phyloP scores from a whole-genome alignment of 495 filamentous ascomycete genomes.

The Collariella sp. region DNA sequence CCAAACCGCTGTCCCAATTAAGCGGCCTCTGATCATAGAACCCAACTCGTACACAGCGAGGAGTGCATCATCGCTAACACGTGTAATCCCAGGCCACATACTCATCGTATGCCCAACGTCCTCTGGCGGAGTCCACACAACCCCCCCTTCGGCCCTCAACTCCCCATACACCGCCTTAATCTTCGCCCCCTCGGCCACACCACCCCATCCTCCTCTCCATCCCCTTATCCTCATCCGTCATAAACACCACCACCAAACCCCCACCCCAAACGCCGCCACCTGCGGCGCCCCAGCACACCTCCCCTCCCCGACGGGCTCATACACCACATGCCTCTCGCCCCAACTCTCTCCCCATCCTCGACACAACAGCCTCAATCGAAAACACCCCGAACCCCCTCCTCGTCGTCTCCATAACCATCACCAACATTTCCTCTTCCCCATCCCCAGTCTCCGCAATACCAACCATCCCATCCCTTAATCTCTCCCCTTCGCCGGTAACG shows the following conservation, averaged over 20 bases:
- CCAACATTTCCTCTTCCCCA: conserved; percentile 26
- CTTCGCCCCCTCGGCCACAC: conserved; percentile 25
- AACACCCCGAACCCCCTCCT: conserved; percentile 42
- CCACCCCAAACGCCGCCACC: conserved; percentile 47
- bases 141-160: conserved; percentile 10
- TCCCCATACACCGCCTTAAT: conserved; percentile 25
- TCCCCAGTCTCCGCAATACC: conserved; percentile 37
- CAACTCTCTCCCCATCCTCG: conserved; percentile 51
- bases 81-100: conserved; percentile 7
- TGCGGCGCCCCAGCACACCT: conserved; percentile 50
- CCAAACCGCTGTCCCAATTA: not conserved
- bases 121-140: conserved; percentile 15
- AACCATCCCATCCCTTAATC: conserved; percentile 50
- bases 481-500: conserved; percentile 27
- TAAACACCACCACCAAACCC: conserved; percentile 47
- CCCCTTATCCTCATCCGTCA: conserved; percentile 55
- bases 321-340: conserved; percentile 46
- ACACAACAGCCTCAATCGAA: conserved; percentile 47
- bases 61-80: not conserved
- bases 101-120: not conserved
- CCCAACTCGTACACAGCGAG: conserved; percentile 7
- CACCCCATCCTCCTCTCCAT: conserved; percentile 16
- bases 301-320: conserved; percentile 35
- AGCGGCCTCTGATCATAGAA: not conserved
- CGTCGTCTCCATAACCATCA: conserved; percentile 53